Conservation (phyloP, 306 rosid genomes). For the Castanopsis chinensis region DNA sequence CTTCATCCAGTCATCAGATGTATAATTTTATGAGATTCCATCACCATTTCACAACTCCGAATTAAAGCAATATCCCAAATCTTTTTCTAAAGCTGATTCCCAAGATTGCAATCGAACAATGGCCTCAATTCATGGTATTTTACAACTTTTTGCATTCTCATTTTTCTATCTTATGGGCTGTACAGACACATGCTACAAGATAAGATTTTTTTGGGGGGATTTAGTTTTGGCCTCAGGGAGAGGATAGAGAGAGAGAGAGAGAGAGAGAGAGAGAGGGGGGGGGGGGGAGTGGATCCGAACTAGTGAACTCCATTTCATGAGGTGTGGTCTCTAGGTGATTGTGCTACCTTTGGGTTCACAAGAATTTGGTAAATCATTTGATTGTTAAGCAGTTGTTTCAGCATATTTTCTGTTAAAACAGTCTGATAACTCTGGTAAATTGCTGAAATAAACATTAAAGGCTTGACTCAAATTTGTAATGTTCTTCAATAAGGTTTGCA, state of each 20-base stretch:
- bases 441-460: background rate
- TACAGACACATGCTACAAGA: background rate
- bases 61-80: background rate
- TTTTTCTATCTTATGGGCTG: background rate
- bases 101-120: background rate
- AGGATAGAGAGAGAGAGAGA: no score
- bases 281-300: no score
- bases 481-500: background rate
- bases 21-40: background rate
- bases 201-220: background rate
- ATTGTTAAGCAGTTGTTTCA: background rate
- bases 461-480: background rate
- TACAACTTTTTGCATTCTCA: background rate
- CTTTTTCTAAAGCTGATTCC: background rate
- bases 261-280: no score
- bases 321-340: no score
- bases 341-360: no score
- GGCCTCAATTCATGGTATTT: background rate
- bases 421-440: background rate
- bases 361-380: background rate
- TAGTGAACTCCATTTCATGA: no score
- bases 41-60: background rate
- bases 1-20: background rate
- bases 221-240: no score
- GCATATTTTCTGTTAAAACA: background rate